Conservation (phyloP, 2,329 filamentous ascomycete genomes). For the Alternaria angustiovoidea region DNA sequence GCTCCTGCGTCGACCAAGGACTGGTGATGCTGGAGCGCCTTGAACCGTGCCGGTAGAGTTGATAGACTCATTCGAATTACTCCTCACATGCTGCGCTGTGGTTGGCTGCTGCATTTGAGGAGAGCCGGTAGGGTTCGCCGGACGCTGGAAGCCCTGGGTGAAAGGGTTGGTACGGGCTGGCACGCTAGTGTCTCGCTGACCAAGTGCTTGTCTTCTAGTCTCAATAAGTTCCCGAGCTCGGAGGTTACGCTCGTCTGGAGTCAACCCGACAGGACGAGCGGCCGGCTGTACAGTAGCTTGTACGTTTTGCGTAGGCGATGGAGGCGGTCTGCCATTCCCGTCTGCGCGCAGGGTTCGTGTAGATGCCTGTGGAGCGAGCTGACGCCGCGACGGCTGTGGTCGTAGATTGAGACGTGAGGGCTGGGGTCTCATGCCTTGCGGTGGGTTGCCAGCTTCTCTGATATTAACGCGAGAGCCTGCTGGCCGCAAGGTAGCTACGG, state of each 20-base stretch:
- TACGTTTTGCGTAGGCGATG: slow-evolving; percentile 31
- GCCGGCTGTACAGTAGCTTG: slow-evolving; percentile 27
- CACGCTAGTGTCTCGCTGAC: slow-evolving; percentile 35
- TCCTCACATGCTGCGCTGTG: slow-evolving; percentile 37
- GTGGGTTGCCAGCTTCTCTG: slow-evolving; percentile 37
- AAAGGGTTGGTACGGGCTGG: slow-evolving; percentile 49
- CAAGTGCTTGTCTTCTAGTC: slow-evolving; percentile 44
- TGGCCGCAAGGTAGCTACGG: slow-evolving; percentile 48
- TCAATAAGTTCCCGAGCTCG: slow-evolving; percentile 50
- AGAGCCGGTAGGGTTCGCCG: slow-evolving; percentile 32
- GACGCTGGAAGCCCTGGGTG: slow-evolving; percentile 40
- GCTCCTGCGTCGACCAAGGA: slow-evolving; percentile 45
- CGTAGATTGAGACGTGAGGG: slow-evolving; percentile 48
- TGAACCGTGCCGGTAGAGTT: slow-evolving; percentile 42
- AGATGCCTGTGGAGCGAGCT: slow-evolving; percentile 47
- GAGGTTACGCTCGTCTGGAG: slow-evolving; percentile 45
- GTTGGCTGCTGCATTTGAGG: slow-evolving; percentile 20
- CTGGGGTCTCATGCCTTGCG: slow-evolving; percentile 44
- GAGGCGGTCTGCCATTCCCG: slow-evolving; percentile 44
- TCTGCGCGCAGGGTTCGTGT: slow-evolving; percentile 47
- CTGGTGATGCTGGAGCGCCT: slow-evolving; percentile 37
- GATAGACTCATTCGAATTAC: slow-evolving; percentile 46
- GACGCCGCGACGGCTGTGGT: slow-evolving; percentile 46
- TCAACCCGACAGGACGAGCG: slow-evolving; percentile 35
- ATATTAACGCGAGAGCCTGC: slow-evolving; percentile 46